These are phyloP conservation scores for Lactarius quietus DNA, from an alignment of 768 basidiomycete genomes.

Conservation along the genomic window DNA sequence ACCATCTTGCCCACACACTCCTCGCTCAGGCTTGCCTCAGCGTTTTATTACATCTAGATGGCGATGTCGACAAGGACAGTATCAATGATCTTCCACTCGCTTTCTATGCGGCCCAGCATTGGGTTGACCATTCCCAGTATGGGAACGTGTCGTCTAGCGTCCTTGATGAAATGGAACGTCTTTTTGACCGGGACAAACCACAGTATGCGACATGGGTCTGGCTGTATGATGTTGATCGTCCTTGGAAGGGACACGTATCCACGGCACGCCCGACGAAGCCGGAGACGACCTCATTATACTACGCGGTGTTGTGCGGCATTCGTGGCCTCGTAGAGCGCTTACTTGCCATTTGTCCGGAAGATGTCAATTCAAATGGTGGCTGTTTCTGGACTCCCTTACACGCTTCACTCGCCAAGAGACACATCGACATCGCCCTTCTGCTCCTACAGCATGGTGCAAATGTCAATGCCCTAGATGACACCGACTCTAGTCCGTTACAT, in stretches of 20 bases:
- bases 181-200: not conserved
- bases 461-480: not conserved
- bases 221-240: not conserved
- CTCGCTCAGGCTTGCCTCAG: not conserved
- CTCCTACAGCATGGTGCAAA: not conserved
- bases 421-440: not conserved
- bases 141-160: not conserved
- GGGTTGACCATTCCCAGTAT: not conserved
- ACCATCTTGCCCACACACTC: not conserved
- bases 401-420: not conserved
- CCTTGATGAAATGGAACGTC: not conserved
- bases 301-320: not conserved
- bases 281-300: not conserved
- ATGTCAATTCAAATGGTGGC: not conserved
- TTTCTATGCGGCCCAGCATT: not conserved
- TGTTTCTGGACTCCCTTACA: not conserved
- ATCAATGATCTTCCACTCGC: not conserved
- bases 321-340: not conserved
- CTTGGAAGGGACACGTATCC: not conserved
- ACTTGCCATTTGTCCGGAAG: not conserved
- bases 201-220: not conserved
- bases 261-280: not conserved
- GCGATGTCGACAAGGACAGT: not conserved
- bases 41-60: not conserved
- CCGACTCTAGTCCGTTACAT: not conserved